phyloP scores from a whole-genome alignment of 768 basidiomycete genomes.

The Boletellus ananas region DNA sequence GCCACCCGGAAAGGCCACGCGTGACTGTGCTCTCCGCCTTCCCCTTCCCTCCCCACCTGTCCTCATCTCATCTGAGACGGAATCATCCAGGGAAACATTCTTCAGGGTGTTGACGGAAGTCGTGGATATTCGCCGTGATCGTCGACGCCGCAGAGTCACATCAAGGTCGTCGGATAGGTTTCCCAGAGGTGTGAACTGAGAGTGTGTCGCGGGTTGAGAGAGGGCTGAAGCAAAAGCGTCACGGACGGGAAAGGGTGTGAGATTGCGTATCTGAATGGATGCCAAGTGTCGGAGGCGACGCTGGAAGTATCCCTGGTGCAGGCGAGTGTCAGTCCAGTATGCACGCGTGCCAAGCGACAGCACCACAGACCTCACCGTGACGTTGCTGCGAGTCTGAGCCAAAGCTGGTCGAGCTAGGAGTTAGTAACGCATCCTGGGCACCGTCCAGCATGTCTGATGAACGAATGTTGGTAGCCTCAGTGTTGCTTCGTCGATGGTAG shows the following conservation, averaged over 20 bases:
- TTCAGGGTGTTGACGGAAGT: conserved; percentile 51
- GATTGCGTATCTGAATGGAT: conserved; percentile 70
- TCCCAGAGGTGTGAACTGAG: conserved; percentile 55
- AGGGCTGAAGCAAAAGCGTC: conserved; percentile 72
- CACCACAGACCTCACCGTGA: conserved; percentile 14
- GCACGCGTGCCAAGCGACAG: neutral
- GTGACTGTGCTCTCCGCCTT: conserved; percentile 46
- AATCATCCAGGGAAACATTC: conserved; percentile 44
- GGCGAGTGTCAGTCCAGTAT: neutral
- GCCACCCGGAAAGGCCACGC: conserved; percentile 36
- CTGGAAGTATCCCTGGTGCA: conserved; percentile 36
- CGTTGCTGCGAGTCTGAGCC: conserved; percentile 8
- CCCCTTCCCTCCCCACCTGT: conserved; percentile 31
- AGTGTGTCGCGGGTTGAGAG: conserved; percentile 57
- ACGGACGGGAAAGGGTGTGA: conserved; percentile 80
- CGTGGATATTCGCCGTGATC: conserved; percentile 57
- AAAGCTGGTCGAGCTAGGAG: conserved; percentile 15
- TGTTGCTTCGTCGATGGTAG: neutral
- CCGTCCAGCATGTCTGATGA: neutral
- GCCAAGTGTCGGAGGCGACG: conserved; percentile 72
- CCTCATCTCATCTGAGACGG: conserved; percentile 24
- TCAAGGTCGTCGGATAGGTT: conserved; percentile 70
- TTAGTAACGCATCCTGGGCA: conserved; percentile 15
- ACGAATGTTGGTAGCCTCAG: neutral
- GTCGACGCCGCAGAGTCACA: conserved; percentile 53